phyloP scores from a whole-genome alignment of 140 eudicot genomes.

The Senecio squalidus region DNA sequence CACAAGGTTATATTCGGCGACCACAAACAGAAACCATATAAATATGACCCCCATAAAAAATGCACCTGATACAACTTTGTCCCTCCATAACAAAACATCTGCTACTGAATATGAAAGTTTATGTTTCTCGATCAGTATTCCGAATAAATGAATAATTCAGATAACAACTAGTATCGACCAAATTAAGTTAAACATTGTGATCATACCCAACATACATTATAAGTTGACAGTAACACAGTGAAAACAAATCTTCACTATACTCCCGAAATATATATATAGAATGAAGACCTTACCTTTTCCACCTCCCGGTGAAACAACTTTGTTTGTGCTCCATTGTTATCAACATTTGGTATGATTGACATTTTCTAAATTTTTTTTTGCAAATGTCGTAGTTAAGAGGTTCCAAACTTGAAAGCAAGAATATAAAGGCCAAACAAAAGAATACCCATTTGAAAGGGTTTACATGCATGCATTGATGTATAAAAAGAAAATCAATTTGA shows the following conservation, averaged over 20 bases:
- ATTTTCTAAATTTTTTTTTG: background rate
- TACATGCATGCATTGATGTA: constrained; percentile 5
- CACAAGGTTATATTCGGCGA: constrained; percentile 47
- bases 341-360: constrained; percentile 12
- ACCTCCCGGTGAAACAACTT: constrained; percentile 41
- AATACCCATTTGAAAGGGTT: constrained; percentile 29
- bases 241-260: no score
- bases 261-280: no score
- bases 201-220: no score
- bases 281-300: constrained; percentile 43
- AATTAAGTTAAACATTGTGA: background rate
- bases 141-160: background rate
- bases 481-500: background rate
- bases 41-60: constrained; percentile 18
- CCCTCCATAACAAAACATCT: constrained; percentile 57
- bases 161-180: background rate
- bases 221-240: no score
- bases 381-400: background rate
- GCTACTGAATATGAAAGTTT: constrained; percentile 38
- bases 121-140: background rate
- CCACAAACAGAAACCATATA: constrained; percentile 63
- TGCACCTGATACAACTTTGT: constrained; percentile 37
- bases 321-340: background rate
- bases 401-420: constrained; percentile 26
- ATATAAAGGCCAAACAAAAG: constrained; percentile 28